A percentile compares a stretch with the other conserved stretches of the same genome.
Conservation (phyloP, 2,329 filamentous ascomycete genomes). For the Fusarium drepaniforme region DNA sequence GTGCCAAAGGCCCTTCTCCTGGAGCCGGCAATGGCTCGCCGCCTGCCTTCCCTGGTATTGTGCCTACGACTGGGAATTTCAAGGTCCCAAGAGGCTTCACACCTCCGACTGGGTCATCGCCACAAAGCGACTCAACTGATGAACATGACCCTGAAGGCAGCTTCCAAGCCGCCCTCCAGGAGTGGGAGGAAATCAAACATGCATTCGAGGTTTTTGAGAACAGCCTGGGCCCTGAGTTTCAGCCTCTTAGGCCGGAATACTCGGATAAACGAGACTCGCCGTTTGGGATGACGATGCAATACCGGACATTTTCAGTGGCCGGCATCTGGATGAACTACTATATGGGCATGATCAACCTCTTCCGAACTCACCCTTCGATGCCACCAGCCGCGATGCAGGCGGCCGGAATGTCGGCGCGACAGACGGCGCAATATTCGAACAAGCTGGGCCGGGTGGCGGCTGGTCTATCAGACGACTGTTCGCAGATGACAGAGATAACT, state of each 20-base stretch:
- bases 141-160: conserved; percentile 72
- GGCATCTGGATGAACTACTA: conserved; percentile 91
- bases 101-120: conserved; percentile 59
- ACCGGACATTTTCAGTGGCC: conserved; percentile 88
- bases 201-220: conserved; percentile 77
- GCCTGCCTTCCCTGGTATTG: conserved; percentile 67
- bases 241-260: conserved; percentile 78
- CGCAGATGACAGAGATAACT: conserved; percentile 70
- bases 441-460: conserved; percentile 85
- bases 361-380: conserved; percentile 89
- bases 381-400: conserved; percentile 91
- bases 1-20: conserved; percentile 45
- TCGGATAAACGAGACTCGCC: conserved; percentile 73
- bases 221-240: conserved; percentile 80
- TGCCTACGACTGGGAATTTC: conserved; percentile 64
- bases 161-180: conserved; percentile 76
- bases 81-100: conserved; percentile 67
- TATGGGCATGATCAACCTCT: conserved; percentile 84
- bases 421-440: conserved; percentile 78
- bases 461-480: conserved; percentile 72
- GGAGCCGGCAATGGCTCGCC: conserved; percentile 48
- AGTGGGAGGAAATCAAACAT: conserved; percentile 82
- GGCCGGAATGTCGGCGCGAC: conserved; percentile 79
- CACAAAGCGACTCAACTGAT: conserved; percentile 58
- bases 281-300: conserved; percentile 85